Percentiles rank a stretch among this genome's conserved stretches.
phyloP scores from a whole-genome alignment of 495 filamentous ascomycete genomes.

The Aspergillus bridgeri region DNA sequence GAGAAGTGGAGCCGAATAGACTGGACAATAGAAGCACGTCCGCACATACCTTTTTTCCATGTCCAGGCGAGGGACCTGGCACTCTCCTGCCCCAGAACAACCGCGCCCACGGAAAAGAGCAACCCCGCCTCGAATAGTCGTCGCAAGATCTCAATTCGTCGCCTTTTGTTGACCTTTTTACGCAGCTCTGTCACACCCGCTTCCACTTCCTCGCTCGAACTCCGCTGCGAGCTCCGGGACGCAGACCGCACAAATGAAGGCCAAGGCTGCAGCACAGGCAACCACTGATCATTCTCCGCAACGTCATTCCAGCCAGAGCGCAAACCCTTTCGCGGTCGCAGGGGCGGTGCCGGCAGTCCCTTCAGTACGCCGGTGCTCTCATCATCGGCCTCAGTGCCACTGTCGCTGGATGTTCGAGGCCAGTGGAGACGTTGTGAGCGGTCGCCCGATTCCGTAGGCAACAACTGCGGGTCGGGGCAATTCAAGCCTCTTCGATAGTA shows the following conservation, averaged over 20 bases:
- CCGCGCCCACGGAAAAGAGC: conserved; percentile 42
- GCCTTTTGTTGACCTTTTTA: conserved; percentile 30
- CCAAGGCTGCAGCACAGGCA: conserved; percentile 35
- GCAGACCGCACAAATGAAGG: conserved; percentile 34
- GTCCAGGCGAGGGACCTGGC: conserved; percentile 34
- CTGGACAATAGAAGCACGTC: background rate
- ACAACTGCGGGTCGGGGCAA: conserved; percentile 19
- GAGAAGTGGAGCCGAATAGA: background rate
- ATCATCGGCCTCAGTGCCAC: conserved; percentile 89
- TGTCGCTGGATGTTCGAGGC: conserved; percentile 69
- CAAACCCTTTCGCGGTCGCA: conserved; percentile 71
- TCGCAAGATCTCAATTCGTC: conserved; percentile 43
- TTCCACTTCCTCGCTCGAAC: conserved; percentile 38
- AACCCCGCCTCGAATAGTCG: conserved; percentile 43
- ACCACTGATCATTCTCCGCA: conserved; percentile 33
- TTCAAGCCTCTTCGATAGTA: conserved; percentile 55
- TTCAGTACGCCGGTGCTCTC: conserved; percentile 69
- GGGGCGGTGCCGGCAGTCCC: conserved; percentile 72
- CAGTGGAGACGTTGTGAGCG: conserved; percentile 23
- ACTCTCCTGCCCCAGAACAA: conserved; percentile 33
- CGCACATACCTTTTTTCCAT: conserved; percentile 41
- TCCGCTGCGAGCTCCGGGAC: conserved; percentile 33
- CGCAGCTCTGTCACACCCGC: conserved; percentile 25
- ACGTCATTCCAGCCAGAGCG: conserved; percentile 48
- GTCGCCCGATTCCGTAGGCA: conserved; percentile 23